Conservation (phyloP, 768 basidiomycete species). For the Russula sp. region DNA sequence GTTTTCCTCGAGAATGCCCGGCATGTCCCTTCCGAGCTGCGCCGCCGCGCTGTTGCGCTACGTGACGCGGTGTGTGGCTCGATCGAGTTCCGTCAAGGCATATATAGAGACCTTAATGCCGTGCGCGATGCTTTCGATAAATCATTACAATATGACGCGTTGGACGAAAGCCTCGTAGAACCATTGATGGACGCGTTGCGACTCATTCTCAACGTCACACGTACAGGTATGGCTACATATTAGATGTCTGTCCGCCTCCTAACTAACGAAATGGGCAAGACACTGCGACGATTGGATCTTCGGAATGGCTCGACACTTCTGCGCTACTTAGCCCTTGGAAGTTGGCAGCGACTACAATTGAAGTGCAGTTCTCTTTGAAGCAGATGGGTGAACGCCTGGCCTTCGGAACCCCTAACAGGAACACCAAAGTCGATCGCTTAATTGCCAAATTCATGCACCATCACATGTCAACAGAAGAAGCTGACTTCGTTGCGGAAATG, state of each 20-base stretch:
- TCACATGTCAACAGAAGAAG: slow-evolving; percentile 73
- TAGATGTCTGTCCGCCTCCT: neutral
- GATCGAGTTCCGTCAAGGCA: slow-evolving; percentile 68
- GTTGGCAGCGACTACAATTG: slow-evolving; percentile 74
- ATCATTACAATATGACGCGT: slow-evolving; percentile 49
- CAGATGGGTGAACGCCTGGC: slow-evolving; percentile 67
- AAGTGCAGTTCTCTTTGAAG: slow-evolving; percentile 71
- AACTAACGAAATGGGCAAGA: slow-evolving; percentile 10
- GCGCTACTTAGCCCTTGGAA: slow-evolving; percentile 80
- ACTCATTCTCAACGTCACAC: slow-evolving; percentile 60
- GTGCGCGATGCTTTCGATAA: slow-evolving; percentile 68
- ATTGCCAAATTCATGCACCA: slow-evolving; percentile 67
- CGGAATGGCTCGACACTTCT: slow-evolving; percentile 59
- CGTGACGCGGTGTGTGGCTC: slow-evolving; percentile 59
- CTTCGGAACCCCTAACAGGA: slow-evolving; percentile 58
- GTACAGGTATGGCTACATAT: slow-evolving; percentile 45
- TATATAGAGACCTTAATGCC: slow-evolving; percentile 70
- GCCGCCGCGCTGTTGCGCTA: slow-evolving; percentile 49
- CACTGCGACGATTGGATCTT: slow-evolving; percentile 47
- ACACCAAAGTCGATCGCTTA: slow-evolving; percentile 61
- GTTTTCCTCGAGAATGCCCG: slow-evolving; percentile 67
- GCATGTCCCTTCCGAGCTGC: slow-evolving; percentile 49
- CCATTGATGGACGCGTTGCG: slow-evolving; percentile 64
- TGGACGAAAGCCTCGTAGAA: slow-evolving; percentile 53
- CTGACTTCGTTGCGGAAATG: slow-evolving; percentile 82